These are phyloP conservation scores for Kuraishia piskuri DNA, from an alignment of 805 yeast genomes.

Conservation along the genomic window DNA sequence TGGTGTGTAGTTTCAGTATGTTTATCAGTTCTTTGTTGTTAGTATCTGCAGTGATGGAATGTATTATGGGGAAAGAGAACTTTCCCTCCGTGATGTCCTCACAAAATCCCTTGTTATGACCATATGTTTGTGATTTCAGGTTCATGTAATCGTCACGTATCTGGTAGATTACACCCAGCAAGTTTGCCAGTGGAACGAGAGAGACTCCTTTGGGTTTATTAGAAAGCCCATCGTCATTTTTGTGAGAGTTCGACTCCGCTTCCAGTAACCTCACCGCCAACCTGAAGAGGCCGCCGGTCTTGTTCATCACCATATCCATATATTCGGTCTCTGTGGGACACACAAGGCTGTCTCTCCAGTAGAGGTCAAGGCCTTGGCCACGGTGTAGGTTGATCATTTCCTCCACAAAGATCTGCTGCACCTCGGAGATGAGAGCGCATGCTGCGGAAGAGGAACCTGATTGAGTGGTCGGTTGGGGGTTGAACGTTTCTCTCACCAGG, in stretches of 20 bases:
- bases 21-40: slow-evolving; percentile 32
- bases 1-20: slow-evolving; percentile 45
- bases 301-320: slow-evolving; percentile 73
- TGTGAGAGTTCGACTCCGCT: slow-evolving; percentile 10
- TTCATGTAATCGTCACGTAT: slow-evolving; percentile 80
- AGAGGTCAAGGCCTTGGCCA: slow-evolving; percentile 86
- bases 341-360: slow-evolving; percentile 66
- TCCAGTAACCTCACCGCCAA: slow-evolving; percentile 62
- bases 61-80: slow-evolving; percentile 78
- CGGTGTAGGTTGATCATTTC: slow-evolving; percentile 77
- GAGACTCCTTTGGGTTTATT: slow-evolving; percentile 5
- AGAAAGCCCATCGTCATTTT: slow-evolving; percentile 5
- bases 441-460: neutral
- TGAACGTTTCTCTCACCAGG: neutral
- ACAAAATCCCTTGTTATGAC: slow-evolving; percentile 64
- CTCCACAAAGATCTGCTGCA: slow-evolving; percentile 40
- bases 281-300: slow-evolving; percentile 84
- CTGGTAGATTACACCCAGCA: slow-evolving; percentile 80
- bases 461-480: neutral
- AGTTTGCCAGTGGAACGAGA: slow-evolving; percentile 56
- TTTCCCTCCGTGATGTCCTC: slow-evolving; percentile 91
- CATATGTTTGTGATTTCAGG: slow-evolving; percentile 40
- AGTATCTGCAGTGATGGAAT: slow-evolving; percentile 35
- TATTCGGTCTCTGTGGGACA: slow-evolving; percentile 62
- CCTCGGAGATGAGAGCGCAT: slow-evolving; percentile 7